Evolutionary conservation across 169 alveolate genomes (phyloP).

Genomic region (Plasmodium falciparum): DNA sequence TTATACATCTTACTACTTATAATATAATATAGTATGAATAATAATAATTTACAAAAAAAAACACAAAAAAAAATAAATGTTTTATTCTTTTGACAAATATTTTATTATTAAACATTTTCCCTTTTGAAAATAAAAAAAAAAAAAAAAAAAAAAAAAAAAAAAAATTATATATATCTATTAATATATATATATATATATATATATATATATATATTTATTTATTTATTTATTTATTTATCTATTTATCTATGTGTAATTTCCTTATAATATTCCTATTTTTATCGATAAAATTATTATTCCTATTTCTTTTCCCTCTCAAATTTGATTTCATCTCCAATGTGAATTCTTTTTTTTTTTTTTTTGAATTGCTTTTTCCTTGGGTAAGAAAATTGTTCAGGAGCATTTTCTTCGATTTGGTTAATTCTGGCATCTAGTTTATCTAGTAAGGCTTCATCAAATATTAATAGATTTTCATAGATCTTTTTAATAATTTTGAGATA

Average conservation of each 20-base stretch:
- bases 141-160: too few species aligned
- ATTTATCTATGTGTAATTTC: neutral
- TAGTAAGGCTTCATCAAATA: constrained; percentile 39
- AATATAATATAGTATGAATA: neutral
- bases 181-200: too few species aligned
- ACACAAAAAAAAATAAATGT: too few species aligned
- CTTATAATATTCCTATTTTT: neutral
- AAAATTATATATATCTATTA: too few species aligned
- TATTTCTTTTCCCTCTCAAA: constrained; percentile 7
- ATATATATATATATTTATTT: too few species aligned
- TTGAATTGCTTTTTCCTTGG: constrained; percentile 62
- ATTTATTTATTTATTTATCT: too few species aligned
- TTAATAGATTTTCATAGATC: constrained; percentile 32
- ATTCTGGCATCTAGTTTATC: constrained; percentile 43
- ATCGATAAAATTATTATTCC: neutral
- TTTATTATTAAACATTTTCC: too few species aligned
- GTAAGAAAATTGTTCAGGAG: constrained; percentile 37
- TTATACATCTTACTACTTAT: too few species aligned
- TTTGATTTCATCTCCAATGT: constrained; percentile 38
- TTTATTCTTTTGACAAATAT: neutral
- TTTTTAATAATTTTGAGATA: constrained; percentile 47
- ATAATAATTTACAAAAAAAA: neutral
- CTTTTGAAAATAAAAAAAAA: too few species aligned
- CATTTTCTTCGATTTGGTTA: constrained; percentile 22
- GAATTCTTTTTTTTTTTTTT: constrained; percentile 53